These are phyloP conservation scores for Syncephalastrum monosporum DNA, from an alignment of 371 early-diverging fungal genomes.

Conservation along the genomic window DNA sequence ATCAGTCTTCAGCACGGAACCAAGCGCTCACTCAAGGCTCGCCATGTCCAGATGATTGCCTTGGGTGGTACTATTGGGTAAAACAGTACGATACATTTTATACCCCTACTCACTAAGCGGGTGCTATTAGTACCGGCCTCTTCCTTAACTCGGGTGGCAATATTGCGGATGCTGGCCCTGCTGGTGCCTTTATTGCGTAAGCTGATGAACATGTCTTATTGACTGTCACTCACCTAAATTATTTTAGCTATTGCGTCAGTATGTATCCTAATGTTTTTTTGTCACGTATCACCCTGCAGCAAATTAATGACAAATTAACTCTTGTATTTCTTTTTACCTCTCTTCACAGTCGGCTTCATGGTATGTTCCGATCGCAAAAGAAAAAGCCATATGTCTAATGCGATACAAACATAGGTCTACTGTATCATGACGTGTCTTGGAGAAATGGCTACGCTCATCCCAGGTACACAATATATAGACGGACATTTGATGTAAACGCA, in stretches of 20 bases:
- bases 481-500: background rate
- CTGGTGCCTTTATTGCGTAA: slow-evolving; percentile 76
- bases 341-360: slow-evolving; percentile 39
- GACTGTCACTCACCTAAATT: too few relatives aligned
- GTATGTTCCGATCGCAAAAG: slow-evolving; percentile 13
- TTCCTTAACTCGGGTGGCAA: too few relatives aligned
- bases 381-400: background rate
- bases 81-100: background rate
- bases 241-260: slow-evolving; percentile 27
- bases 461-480: slow-evolving; percentile 22
- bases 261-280: slow-evolving; percentile 37
- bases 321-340: slow-evolving; percentile 1
- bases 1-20: slow-evolving; percentile 5
- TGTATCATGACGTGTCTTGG: slow-evolving; percentile 81
- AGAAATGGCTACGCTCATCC: slow-evolving; percentile 80
- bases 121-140: background rate
- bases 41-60: slow-evolving; percentile 78
- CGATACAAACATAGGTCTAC: slow-evolving; percentile 58
- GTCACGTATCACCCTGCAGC: too few relatives aligned
- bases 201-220: background rate
- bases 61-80: slow-evolving; percentile 47
- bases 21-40: slow-evolving; percentile 59
- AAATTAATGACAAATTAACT: background rate
- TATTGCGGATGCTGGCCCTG: slow-evolving; percentile 63
- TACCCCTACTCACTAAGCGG: too few relatives aligned